Percentiles rank a stretch among this genome's conserved stretches.
phyloP scores from a whole-genome alignment of 2,329 filamentous ascomycete species.

The Rhytidhysteron rufulum region DNA sequence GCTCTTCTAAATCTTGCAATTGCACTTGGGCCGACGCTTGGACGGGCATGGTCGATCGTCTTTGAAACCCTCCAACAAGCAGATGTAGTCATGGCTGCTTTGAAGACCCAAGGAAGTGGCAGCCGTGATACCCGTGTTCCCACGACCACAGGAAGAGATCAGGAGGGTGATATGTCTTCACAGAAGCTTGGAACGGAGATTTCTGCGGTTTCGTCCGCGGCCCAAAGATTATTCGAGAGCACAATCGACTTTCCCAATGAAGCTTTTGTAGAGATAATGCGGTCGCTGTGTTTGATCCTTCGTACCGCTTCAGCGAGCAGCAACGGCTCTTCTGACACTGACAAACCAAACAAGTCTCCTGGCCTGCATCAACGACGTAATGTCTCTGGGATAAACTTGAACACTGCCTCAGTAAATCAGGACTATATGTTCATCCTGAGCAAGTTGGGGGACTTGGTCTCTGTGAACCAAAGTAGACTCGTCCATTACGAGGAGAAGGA shows the following conservation, averaged over 20 bases:
- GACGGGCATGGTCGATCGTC: constrained; percentile 82
- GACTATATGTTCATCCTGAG: constrained; percentile 48
- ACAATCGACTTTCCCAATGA: constrained; percentile 85
- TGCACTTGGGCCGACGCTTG: constrained; percentile 82
- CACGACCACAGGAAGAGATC: constrained; percentile 11
- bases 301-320: constrained; percentile 25
- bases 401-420: constrained; percentile 36
- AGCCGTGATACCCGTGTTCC: constrained; percentile 13
- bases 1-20: constrained; percentile 95
- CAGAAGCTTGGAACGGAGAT: constrained; percentile 67
- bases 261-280: constrained; percentile 73
- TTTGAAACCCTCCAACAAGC: constrained; percentile 90
- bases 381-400: constrained; percentile 39
- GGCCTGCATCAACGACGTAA: constrained; percentile 37
- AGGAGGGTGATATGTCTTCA: constrained; percentile 19
- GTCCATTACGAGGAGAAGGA: constrained; percentile 61
- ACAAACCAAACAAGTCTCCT: constrained; percentile 19
- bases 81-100: constrained; percentile 70
- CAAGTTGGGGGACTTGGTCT: constrained; percentile 45
- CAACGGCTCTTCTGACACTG: constrained; percentile 21
- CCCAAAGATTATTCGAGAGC: constrained; percentile 82
- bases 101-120: constrained; percentile 18
- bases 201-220: constrained; percentile 82
- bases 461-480: constrained; percentile 55
- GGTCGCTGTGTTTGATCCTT: constrained; percentile 70